Evolutionary conservation across 1,284 basidiomycete genomes (phyloP), one percentile per base, ranked within the genome.

Genomic region (Malassezia obtusa): DNA sequence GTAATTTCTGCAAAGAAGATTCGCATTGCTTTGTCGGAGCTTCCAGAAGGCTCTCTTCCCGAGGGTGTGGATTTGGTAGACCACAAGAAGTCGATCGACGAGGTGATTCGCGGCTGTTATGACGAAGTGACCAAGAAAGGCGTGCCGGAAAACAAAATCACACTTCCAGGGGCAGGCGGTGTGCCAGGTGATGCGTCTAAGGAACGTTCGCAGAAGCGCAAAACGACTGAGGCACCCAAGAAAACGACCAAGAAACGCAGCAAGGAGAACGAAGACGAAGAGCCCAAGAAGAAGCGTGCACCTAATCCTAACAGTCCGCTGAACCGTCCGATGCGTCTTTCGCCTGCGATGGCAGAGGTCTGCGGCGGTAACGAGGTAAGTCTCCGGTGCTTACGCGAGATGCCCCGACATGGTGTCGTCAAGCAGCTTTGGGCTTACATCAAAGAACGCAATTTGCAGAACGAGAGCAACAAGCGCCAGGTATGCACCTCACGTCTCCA

Each of bases 381-480:
- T 64, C 4, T 3, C 3, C 8, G 43, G n/a, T 8, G 17, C 21
- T 25, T 22, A 19, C 81, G 14, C 2, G 81, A 80, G 73, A 77
- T 87, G 55, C 85, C 87, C 19, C 83, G 88, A 25, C 86, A 86
- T n/a, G 86, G 87, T 66, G 84, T 87, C 30, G 87, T 89, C 44
- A 90, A 89, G 74, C 81, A 83, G 56, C 76, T 90, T 4, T 90
- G 87, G 87, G 81, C 79, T 11, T 84, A 89, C 74, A 89, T 90
- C 75, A 88, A 86, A 71, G 77, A 70, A 10, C 80, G 86, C 59
- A 77, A 82, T 30, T 77, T 89, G 41, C 87, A 90, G 75, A 87
- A 89, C 68, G 86, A 87, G 3, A 71, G 69, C 7, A 86, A 89
- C 75, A 84, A 79, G 75, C 80, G 81, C 30, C 62, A 67, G 51